Percentiles rank a stretch among this genome's conserved stretches.
phyloP scores from a whole-genome alignment of 768 basidiomycete species.

The Mycena rebaudengoi region DNA sequence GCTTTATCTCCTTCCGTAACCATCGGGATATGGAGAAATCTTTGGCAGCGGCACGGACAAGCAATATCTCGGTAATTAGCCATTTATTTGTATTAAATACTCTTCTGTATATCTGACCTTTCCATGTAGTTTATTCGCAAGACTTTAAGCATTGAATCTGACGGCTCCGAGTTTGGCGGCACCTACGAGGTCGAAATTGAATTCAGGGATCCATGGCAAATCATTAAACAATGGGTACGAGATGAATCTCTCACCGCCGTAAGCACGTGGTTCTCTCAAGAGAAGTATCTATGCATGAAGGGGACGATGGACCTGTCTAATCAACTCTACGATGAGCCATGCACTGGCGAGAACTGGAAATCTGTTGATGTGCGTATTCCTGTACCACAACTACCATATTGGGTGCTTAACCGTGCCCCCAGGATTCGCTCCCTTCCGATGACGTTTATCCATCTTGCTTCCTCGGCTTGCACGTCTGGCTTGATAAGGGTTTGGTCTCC shows the following conservation, averaged over 20 bases:
- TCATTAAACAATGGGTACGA: slow-evolving; percentile 15
- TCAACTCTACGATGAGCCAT: slow-evolving; percentile 24
- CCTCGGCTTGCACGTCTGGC: slow-evolving; percentile 26
- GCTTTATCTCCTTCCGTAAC: neutral
- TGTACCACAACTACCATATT: no score
- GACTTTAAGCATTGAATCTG: slow-evolving; percentile 2
- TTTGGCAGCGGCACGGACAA: slow-evolving; percentile 9
- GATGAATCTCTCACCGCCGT: slow-evolving; percentile 17
- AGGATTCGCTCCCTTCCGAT: slow-evolving; percentile 3
- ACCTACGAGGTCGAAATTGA: slow-evolving; percentile 21
- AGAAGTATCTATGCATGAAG: slow-evolving; percentile 19
- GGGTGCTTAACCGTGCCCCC: neutral
- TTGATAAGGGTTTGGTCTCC: slow-evolving; percentile 30
- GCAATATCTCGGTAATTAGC: slow-evolving; percentile 11
- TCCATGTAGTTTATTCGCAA: slow-evolving; percentile 15
- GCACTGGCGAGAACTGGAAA: slow-evolving; percentile 21
- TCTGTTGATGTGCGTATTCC: slow-evolving; percentile 11
- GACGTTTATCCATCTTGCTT: slow-evolving; percentile 19
- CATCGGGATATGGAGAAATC: slow-evolving; percentile 19
- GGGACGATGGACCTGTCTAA: slow-evolving; percentile 8
- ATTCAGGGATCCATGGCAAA: slow-evolving; percentile 29
- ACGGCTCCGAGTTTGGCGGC: slow-evolving; percentile 5
- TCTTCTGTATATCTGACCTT: neutral
- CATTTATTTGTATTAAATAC: neutral
- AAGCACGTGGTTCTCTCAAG: slow-evolving; percentile 21